Conservation (phyloP, 768 basidiomycete genomes). For the Podaxis rugospora region DNA sequence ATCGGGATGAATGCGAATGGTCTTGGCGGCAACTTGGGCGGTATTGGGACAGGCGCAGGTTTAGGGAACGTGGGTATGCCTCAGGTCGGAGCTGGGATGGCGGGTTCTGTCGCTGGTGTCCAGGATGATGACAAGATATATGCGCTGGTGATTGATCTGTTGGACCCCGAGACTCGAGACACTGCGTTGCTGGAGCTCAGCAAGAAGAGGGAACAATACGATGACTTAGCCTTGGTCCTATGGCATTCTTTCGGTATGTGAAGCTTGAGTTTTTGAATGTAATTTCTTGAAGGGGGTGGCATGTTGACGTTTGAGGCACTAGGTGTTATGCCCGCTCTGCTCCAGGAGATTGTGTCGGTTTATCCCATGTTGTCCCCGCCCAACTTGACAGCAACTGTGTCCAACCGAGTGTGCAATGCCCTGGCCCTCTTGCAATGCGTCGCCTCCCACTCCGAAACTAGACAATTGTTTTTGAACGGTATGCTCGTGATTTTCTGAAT, state of each 20-base stretch:
- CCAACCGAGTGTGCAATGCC: constrained; percentile 98
- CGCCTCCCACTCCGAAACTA: constrained; percentile 94
- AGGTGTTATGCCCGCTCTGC: constrained; percentile 97
- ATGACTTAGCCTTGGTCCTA: constrained; percentile 93
- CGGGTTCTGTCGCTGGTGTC: constrained; percentile 19
- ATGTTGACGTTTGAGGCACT: background rate
- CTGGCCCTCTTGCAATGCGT: constrained; percentile 97
- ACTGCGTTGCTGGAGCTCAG: constrained; percentile 90
- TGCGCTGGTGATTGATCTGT: constrained; percentile 80
- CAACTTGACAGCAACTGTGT: constrained; percentile 93
- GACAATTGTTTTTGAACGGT: constrained; percentile 95
- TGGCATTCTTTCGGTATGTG: constrained; percentile 95
- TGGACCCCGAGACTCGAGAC: constrained; percentile 82
- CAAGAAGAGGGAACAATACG: constrained; percentile 99
- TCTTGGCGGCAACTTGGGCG: constrained; percentile 17
- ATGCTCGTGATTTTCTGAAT: constrained; percentile 18
- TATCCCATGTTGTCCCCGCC: constrained; percentile 95
- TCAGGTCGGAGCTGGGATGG: constrained; percentile 8
- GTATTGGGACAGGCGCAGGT: background rate
- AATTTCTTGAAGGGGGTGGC: background rate
- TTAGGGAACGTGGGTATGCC: background rate
- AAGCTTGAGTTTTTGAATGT: constrained; percentile 12
- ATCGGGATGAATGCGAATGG: constrained; percentile 9
- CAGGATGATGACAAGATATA: constrained; percentile 79
- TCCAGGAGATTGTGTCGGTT: constrained; percentile 98